A percentile compares a stretch with the other conserved stretches of the same genome.
Evolutionary conservation across 345 rosid genomes (phyloP).

Genomic region (Boechera retrofracta): DNA sequence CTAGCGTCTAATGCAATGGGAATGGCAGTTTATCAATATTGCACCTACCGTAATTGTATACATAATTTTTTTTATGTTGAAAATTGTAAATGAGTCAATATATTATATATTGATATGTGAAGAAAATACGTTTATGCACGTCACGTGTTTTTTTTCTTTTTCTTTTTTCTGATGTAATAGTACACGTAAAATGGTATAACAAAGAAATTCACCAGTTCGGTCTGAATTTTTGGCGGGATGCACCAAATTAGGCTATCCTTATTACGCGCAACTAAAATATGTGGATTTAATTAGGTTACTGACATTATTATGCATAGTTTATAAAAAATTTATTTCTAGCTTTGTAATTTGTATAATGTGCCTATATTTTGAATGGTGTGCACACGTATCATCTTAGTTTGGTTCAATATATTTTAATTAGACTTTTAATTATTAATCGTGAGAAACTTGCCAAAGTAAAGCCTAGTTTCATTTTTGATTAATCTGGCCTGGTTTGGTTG

Average conservation of each 20-base stretch:
- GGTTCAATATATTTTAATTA: conserved; percentile 6
- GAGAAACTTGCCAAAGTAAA: conserved; percentile 26
- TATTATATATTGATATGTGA: conserved; percentile 23
- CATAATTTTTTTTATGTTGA: conserved; percentile 18
- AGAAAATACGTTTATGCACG: conserved; percentile 34
- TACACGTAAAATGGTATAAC: conserved; percentile 18
- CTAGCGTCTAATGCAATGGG: conserved; percentile 20
- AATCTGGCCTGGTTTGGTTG: conserved; percentile 34
- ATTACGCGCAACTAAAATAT: background rate
- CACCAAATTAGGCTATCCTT: conserved; percentile 30
- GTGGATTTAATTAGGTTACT: conserved; percentile 21
- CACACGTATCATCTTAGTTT: background rate
- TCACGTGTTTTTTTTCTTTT: conserved; percentile 3
- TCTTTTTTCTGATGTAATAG: conserved; percentile 3
- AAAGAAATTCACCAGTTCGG: background rate
- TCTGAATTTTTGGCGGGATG: conserved; percentile 26
- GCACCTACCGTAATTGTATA: conserved; percentile 41
- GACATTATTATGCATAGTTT: background rate
- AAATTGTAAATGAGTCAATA: conserved; percentile 18
- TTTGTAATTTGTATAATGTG: background rate
- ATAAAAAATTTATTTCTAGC: background rate
- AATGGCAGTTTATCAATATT: conserved; percentile 46
- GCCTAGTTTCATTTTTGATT: conserved; percentile 4
- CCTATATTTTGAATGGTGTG: conserved; percentile 3
- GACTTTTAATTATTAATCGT: background rate